phyloP scores from a whole-genome alignment of 2,329 filamentous ascomycete genomes.

The Apiospora sp. region DNA sequence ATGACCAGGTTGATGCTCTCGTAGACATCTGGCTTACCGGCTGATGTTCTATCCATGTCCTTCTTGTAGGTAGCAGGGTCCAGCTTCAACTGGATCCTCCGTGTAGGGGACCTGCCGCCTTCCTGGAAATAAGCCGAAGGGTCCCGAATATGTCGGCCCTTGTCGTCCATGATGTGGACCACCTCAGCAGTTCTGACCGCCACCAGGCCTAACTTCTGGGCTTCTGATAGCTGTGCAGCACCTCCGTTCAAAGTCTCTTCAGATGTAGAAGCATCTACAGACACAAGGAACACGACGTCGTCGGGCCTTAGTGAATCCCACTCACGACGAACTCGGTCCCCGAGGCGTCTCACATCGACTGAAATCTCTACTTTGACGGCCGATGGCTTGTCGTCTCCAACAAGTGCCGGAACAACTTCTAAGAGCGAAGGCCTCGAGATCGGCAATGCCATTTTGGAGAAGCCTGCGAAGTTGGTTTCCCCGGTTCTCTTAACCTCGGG shows the following conservation, averaged over 20 bases:
- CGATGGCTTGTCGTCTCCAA: constrained; percentile 85
- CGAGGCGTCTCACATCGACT: constrained; percentile 82
- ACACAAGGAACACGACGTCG: constrained; percentile 88
- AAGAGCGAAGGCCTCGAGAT: constrained; percentile 87
- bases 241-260: constrained; percentile 63
- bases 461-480: constrained; percentile 79
- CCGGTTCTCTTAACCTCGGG: constrained; percentile 71
- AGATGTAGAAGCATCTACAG: constrained; percentile 69
- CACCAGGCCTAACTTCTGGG: constrained; percentile 71
- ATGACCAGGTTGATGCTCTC: constrained; percentile 85
- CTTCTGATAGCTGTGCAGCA: constrained; percentile 51
- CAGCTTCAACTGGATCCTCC: constrained; percentile 81
- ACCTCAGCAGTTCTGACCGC: constrained; percentile 85
- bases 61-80: constrained; percentile 80
- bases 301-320: constrained; percentile 90
- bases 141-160: constrained; percentile 76
- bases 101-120: constrained; percentile 64
- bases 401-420: constrained; percentile 82
- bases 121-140: constrained; percentile 68
- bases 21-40: constrained; percentile 81
- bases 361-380: constrained; percentile 86
- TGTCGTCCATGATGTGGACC: constrained; percentile 85
- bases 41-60: constrained; percentile 72
- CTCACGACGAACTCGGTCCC: constrained; percentile 78
- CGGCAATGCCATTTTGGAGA: constrained; percentile 89